phyloP scores from a whole-genome alignment of 2,329 filamentous ascomycete genomes.

The Colletotrichum aenigma region DNA sequence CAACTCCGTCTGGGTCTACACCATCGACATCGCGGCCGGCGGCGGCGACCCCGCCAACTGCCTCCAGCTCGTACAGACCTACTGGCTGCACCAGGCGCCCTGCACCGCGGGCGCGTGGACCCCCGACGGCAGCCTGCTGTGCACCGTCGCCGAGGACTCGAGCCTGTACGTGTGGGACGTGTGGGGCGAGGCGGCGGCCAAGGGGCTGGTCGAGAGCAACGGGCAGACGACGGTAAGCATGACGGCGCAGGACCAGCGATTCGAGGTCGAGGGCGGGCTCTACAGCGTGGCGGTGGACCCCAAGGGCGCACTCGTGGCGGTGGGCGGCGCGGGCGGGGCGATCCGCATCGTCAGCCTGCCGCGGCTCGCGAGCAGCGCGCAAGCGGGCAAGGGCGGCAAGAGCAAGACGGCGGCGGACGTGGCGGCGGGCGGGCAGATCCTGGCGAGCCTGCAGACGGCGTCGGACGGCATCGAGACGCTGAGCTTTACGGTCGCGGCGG shows the following conservation, averaged over 20 bases:
- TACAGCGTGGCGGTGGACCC: conserved; percentile 88
- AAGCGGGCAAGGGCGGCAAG: conserved; percentile 26
- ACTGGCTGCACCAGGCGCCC: conserved; percentile 85
- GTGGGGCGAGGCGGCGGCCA: conserved; percentile 75
- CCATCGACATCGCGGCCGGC: conserved; percentile 72
- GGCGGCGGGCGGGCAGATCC: conserved; percentile 61
- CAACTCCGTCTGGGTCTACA: conserved; percentile 95
- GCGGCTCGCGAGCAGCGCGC: conserved; percentile 47
- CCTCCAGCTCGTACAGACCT: conserved; percentile 85
- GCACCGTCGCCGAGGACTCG: conserved; percentile 87
- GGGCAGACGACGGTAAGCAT: conserved; percentile 75
- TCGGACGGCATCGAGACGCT: conserved; percentile 78
- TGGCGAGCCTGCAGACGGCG: conserved; percentile 84
- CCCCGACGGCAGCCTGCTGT: conserved; percentile 82
- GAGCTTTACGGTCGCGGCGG: conserved; percentile 53
- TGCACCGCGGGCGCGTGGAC: conserved; percentile 94
- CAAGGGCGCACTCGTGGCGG: conserved; percentile 77
- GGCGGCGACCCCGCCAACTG: conserved; percentile 44
- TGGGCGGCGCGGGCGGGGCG: conserved; percentile 85
- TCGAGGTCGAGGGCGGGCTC: conserved; percentile 88
- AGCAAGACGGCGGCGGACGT: conserved; percentile 41
- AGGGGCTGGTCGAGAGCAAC: conserved; percentile 53
- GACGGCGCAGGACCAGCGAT: conserved; percentile 84
- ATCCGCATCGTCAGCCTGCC: conserved; percentile 88
- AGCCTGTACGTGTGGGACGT: conserved; percentile 93